Conservation (phyloP, 148 eudicot species). For the Rhododendron ferrugineum region DNA sequence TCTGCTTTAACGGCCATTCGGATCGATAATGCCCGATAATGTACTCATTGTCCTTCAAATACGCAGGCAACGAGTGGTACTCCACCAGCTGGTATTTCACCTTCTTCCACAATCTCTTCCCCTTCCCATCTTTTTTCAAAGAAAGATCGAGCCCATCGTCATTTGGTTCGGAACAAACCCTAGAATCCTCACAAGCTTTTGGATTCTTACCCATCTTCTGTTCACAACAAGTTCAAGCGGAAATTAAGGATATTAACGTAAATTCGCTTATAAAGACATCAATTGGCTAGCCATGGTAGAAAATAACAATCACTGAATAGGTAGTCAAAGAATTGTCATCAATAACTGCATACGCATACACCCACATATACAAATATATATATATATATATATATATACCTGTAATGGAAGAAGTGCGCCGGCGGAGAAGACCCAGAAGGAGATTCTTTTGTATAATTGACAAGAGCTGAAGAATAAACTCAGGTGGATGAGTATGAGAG, state of each 20-base stretch:
- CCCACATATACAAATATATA: not conserved
- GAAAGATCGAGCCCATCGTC: not conserved
- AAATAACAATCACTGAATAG: not conserved
- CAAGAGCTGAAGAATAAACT: not conserved
- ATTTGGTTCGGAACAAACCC: not conserved
- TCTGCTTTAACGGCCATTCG: conserved; percentile 81
- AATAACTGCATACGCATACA: not conserved
- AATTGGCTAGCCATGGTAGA: not conserved
- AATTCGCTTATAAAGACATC: not conserved
- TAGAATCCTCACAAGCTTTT: conserved; percentile 6
- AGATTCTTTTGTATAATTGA: not conserved
- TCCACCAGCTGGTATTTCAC: conserved; percentile 84
- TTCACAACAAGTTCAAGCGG: not conserved
- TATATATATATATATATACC: not conserved
- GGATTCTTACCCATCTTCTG: conserved; percentile 17
- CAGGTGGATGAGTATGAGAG: not conserved
- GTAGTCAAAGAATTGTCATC: too few species aligned
- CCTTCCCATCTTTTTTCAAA: conserved; percentile 37
- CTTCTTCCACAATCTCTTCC: conserved; percentile 81
- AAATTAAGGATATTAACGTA: not conserved
- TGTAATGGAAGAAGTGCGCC: not conserved
- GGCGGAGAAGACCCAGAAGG: conserved; percentile 1
- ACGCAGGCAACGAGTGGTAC: conserved; percentile 69
- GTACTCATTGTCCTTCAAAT: conserved; percentile 81
- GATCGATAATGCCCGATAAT: conserved; percentile 71